Evolutionary conservation across 495 filamentous ascomycete species (phyloP), one percentile per base, ranked within the genome.

Genomic region (Aspergillus nidulans): DNA sequence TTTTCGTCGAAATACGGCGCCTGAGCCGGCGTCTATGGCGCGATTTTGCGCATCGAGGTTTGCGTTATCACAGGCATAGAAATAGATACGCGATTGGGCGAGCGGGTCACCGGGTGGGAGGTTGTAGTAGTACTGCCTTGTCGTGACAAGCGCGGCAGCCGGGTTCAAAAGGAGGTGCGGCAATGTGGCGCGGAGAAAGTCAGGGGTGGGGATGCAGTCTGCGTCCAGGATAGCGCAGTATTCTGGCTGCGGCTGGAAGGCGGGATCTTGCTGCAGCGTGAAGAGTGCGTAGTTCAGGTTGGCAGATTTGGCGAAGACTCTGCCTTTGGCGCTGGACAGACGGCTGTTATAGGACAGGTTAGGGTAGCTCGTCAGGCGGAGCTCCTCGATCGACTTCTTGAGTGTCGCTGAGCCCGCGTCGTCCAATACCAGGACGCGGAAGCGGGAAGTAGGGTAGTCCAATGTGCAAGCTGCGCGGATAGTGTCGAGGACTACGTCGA

Each of bases 231-330:
- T 51, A 18, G 63, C 65, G 44, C 62, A 68, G 55, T 68, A 75
- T 20, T 69, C 64, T 30, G 79, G 75, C 42, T 76, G 30, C 30
- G 30, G 30, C 30, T 34, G 30, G 30, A 34, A 34, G 4, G 30
- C 70, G 15, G 65, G 58, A 44, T 78, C 67, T 34, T 69, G 45
- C 53, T 64, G 72, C 53, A 61, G 65, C 55, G 51, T 72, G 57
- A 57, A 69, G 5, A 80, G 58, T 16, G 77, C 80, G 54, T 74
- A 74, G 44, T 80, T 81, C 21, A 84, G 63, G 49, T 83, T 84
- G 7, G 77, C 81, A 12, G 79, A 75, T 68, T 84, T 84, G 51
- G 74, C 61, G 65, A 75, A 69, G 42, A 71, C 48, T 63, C 68
- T 52, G n/a, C 67, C 71, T 1, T 34, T 13, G 30, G 30, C 30